phyloP scores from a whole-genome alignment of 306 rosid species.

The Cajanus cajan region DNA sequence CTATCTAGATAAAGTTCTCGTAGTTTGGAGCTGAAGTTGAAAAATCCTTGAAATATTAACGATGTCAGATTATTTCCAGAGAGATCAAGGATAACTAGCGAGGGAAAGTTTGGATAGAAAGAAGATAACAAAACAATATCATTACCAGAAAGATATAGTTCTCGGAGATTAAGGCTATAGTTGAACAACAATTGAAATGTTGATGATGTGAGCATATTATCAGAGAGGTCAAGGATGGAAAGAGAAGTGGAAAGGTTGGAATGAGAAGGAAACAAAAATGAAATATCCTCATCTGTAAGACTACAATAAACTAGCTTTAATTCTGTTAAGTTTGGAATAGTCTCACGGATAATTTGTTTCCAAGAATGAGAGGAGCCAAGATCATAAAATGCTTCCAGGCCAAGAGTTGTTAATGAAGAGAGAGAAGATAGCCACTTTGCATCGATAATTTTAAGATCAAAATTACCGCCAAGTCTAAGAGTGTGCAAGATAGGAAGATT shows the following conservation, averaged over 20 bases:
- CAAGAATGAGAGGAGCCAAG: neutral
- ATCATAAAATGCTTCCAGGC: neutral
- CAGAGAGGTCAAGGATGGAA: neutral
- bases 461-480: neutral
- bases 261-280: neutral
- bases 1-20: neutral
- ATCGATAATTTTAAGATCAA: neutral
- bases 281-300: neutral
- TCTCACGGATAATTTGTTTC: neutral
- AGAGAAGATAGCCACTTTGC: neutral
- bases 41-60: neutral
- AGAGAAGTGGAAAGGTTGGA: neutral
- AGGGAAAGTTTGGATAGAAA: neutral
- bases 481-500: neutral
- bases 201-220: neutral
- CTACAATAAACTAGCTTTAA: neutral
- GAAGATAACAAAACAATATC: neutral
- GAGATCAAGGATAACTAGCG: neutral
- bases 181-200: neutral
- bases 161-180: neutral
- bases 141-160: neutral
- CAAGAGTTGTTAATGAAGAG: neutral
- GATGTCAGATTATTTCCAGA: neutral
- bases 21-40: neutral
- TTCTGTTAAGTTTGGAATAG: neutral